Evolutionary conservation across 805 yeast species (phyloP).

Genomic region (Starmera dryadoides): DNA sequence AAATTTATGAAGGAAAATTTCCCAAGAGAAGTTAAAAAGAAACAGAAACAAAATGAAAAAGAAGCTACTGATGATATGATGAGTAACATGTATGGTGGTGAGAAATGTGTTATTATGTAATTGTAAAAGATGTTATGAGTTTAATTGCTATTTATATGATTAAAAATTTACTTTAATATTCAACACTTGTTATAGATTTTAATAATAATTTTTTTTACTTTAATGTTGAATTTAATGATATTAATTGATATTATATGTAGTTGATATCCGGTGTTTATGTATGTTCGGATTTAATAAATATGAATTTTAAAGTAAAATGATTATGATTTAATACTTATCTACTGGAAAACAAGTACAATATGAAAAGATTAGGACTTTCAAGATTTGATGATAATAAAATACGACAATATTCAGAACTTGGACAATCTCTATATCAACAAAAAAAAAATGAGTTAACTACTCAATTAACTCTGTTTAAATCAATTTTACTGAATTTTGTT

Average conservation of each 20-base stretch:
- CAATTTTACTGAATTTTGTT: conserved; percentile 70
- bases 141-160: background rate
- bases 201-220: no score
- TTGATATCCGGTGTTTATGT: no score
- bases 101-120: conserved; percentile 9
- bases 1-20: conserved; percentile 49
- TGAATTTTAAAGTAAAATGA: no score
- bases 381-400: conserved; percentile 31
- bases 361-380: conserved; percentile 40
- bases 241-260: no score
- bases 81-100: conserved; percentile 12
- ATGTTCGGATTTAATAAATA: no score
- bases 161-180: no score
- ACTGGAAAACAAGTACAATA: no score
- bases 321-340: no score
- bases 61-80: conserved; percentile 38
- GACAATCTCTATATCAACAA: conserved; percentile 26
- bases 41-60: conserved; percentile 45
- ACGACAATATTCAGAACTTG: conserved; percentile 10
- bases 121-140: background rate
- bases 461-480: conserved; percentile 72
- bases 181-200: no score
- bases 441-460: conserved; percentile 58
- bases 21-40: conserved; percentile 60
- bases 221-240: no score